These are phyloP conservation scores for Zopfia rhizophila DNA, from an alignment of 2,329 filamentous ascomycete species.

Conservation along the genomic window DNA sequence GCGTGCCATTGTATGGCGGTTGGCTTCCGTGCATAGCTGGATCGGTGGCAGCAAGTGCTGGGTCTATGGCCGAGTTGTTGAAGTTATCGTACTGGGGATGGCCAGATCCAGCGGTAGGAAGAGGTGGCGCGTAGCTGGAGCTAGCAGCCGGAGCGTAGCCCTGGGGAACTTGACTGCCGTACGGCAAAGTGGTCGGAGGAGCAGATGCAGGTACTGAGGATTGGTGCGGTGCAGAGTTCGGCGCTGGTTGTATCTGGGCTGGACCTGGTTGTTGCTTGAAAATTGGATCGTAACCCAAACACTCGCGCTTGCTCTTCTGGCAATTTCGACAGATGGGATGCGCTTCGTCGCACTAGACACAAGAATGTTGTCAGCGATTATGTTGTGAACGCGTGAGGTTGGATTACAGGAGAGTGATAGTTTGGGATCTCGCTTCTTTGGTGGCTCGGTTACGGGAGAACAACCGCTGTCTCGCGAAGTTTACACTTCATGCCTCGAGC, in stretches of 20 bases:
- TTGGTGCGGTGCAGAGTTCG: conserved; percentile 58
- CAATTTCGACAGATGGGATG: conserved; percentile 93
- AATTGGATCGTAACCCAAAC: conserved; percentile 86
- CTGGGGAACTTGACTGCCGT: conserved; percentile 54
- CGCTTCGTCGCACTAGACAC: conserved; percentile 87
- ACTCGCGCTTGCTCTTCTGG: conserved; percentile 88
- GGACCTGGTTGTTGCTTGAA: conserved; percentile 80
- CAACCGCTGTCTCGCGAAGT: conserved; percentile 30
- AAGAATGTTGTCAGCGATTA: conserved; percentile 36
- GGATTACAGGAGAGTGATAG: conserved; percentile 41
- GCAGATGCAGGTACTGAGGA: conserved; percentile 43
- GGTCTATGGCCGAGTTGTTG: conserved; percentile 71
- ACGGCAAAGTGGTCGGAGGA: conserved; percentile 45
- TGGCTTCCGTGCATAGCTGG: conserved; percentile 42
- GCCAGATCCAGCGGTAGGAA: conserved; percentile 48
- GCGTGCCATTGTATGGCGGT: conserved; percentile 43
- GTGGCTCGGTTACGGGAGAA: conserved; percentile 49
- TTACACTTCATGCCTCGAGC: conserved; percentile 29
- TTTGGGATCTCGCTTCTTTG: conserved; percentile 49
- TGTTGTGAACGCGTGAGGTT: conserved; percentile 36
- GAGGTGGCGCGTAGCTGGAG: conserved; percentile 48
- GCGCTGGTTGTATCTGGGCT: conserved; percentile 76
- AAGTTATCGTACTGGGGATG: conserved; percentile 62
- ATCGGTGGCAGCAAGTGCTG: conserved; percentile 66
- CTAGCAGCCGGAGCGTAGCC: conserved; percentile 58